A percentile compares a stretch with the other conserved stretches of the same genome.
These are phyloP conservation scores for Claviceps arundinis DNA, from an alignment of 2,329 filamentous ascomycete genomes.

Conservation along the genomic window DNA sequence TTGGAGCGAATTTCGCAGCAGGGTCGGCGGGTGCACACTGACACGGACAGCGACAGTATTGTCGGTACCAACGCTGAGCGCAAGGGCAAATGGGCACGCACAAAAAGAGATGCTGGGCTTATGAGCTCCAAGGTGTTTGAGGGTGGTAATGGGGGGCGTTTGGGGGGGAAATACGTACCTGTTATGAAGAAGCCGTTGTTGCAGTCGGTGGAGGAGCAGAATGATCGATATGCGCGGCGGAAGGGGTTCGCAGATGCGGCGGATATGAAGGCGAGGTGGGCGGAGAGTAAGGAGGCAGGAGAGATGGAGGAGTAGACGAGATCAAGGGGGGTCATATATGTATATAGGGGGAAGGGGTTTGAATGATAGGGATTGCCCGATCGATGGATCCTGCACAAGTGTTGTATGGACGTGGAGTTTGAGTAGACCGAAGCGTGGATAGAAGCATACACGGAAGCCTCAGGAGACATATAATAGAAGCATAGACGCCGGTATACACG, in stretches of 20 bases:
- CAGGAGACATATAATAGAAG: too few species aligned
- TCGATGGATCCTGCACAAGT: neutral
- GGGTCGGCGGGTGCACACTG: conserved; percentile 9
- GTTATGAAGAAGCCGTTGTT: conserved; percentile 38
- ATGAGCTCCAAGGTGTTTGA: conserved; percentile 30
- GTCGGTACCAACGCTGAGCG: too few species aligned
- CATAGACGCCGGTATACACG: too few species aligned
- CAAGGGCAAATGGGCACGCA: neutral
- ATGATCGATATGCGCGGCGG: conserved; percentile 47
- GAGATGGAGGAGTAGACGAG: conserved; percentile 13
- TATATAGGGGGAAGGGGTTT: too few species aligned
- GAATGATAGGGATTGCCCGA: too few species aligned
- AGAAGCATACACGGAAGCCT: too few species aligned
- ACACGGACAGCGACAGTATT: neutral
- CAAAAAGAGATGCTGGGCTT: conserved; percentile 14
- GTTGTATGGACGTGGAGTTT: neutral
- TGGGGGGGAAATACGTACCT: conserved; percentile 40
- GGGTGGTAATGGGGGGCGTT: conserved; percentile 37
- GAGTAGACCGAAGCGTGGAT: conserved; percentile 3
- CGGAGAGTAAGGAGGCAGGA: conserved; percentile 14
- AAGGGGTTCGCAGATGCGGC: conserved; percentile 42
- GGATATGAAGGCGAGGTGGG: conserved; percentile 28
- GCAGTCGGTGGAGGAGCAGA: conserved; percentile 39
- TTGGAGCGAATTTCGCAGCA: conserved; percentile 46
- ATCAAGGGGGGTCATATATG: neutral